Conservation (phyloP, 176 grass and related monocot genomes). For the Oryza punctata region DNA sequence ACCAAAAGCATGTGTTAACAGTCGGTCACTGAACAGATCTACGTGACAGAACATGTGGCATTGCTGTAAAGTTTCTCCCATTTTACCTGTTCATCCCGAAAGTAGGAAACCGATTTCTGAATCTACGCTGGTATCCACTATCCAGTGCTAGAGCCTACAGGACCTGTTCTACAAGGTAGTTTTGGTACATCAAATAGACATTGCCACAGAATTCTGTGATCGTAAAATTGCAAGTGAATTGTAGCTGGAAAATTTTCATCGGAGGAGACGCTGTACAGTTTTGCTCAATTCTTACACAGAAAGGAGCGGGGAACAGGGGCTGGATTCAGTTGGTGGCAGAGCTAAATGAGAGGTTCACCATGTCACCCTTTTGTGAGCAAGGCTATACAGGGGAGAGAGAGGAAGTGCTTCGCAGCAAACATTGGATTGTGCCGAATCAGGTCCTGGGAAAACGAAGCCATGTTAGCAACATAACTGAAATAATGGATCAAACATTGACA, state of each 20-base stretch:
- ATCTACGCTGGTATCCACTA: background rate
- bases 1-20: constrained; percentile 20
- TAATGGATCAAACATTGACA: background rate
- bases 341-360: constrained; percentile 8
- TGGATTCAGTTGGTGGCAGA: constrained; percentile 14
- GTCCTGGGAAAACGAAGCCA: constrained; percentile 29
- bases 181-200: constrained; percentile 2
- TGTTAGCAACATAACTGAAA: constrained; percentile 15
- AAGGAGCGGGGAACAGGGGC: background rate
- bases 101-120: background rate
- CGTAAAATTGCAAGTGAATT: constrained; percentile 11
- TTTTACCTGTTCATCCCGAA: constrained; percentile 33
- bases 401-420: constrained; percentile 17
- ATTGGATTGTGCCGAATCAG: background rate
- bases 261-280: constrained; percentile 25
- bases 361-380: background rate
- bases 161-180: background rate
- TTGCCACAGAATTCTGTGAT: background rate
- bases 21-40: constrained; percentile 28
- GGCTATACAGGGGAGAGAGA: background rate
- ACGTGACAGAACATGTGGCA: constrained; percentile 34
- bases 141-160: background rate
- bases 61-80: constrained; percentile 35
- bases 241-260: background rate
- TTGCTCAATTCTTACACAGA: constrained; percentile 26